Evolutionary conservation across 768 basidiomycete genomes (phyloP), one percentile per base, ranked within the genome.

Genomic region (Galerina marginata): DNA sequence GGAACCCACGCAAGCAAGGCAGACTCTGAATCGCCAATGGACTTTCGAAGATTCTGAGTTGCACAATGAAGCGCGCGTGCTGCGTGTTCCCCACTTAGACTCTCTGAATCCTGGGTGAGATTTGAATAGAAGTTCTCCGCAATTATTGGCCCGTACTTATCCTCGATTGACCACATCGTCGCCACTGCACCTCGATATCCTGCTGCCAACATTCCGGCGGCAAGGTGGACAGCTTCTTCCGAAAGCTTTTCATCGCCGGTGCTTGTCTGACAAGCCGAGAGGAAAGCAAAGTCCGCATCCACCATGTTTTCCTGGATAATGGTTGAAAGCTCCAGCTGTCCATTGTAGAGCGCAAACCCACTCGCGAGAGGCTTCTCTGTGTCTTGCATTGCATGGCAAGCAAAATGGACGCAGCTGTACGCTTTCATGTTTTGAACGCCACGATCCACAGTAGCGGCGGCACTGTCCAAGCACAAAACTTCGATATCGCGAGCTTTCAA

Each of bases 81-180:
- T 37, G 56, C 56, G 23, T 48, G 12, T 26, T 29, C 46, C 10
- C 45, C 54, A 37, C 12, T 68, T 59, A 25, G 61, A 38, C 29
- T 15, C 36, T 49, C 50, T 9, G 16, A 33, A 10, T 6, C 56
- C 40, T 25, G 33, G 5, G 25, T 39, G 14, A 51, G 36, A 37
- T 51, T 23, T 0, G 36, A 33, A 20, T 51, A 51, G 20, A 51
- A 51, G 23, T 51, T 33, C 23, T 16, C 20, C 7, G 50, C 50
- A 9, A 51, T 16, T 20, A n/a, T 11, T 9, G 50, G 36, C 9
- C 54, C 61, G 23, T 52, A 47, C 16, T 45, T n/a, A 37, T 64
- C 62, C 33, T 26, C 10, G 39, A 64, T 64, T 3, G 54, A 51
- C 62, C 62, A 64, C 62, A 64, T 64, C 25, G 62, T 60, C 26